phyloP scores from a whole-genome alignment of 805 yeast genomes.

The Ogataea methanolica region DNA sequence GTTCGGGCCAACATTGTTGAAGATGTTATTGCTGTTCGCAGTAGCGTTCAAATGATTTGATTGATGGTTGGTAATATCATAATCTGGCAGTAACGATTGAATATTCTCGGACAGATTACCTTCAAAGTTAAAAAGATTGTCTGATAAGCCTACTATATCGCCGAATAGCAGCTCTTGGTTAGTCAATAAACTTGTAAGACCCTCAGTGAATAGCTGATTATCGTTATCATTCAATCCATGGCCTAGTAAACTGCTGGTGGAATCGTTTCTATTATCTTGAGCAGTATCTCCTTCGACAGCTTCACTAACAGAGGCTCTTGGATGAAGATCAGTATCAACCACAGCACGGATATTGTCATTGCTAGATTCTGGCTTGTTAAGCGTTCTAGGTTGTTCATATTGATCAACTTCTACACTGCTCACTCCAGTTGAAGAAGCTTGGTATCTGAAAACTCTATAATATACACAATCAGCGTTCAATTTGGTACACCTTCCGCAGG shows the following conservation, averaged over 20 bases:
- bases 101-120: constrained; percentile 4
- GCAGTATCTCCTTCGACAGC: too few species aligned
- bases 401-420: too few species aligned
- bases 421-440: constrained; percentile 6
- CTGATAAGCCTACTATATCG: constrained; percentile 14
- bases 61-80: constrained; percentile 2
- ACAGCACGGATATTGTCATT: too few species aligned
- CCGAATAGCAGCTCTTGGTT: constrained; percentile 23
- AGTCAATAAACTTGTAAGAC: constrained; percentile 12
- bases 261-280: too few species aligned
- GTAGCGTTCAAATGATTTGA: background rate
- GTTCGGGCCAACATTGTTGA: too few species aligned
- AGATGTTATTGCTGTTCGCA: too few species aligned
- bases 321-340: too few species aligned
- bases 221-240: background rate
- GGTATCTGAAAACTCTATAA: constrained; percentile 25
- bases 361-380: background rate
- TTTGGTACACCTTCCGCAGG: constrained; percentile 34
- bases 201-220: constrained; percentile 8
- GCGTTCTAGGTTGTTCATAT: background rate
- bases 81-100: constrained; percentile 8
- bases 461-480: constrained; percentile 32
- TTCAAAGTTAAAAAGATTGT: constrained; percentile 7
- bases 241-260: too few species aligned
- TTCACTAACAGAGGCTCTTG: too few species aligned